phyloP scores from a whole-genome alignment of 2,329 filamentous ascomycete species.

The Clonostachys chloroleuca region DNA sequence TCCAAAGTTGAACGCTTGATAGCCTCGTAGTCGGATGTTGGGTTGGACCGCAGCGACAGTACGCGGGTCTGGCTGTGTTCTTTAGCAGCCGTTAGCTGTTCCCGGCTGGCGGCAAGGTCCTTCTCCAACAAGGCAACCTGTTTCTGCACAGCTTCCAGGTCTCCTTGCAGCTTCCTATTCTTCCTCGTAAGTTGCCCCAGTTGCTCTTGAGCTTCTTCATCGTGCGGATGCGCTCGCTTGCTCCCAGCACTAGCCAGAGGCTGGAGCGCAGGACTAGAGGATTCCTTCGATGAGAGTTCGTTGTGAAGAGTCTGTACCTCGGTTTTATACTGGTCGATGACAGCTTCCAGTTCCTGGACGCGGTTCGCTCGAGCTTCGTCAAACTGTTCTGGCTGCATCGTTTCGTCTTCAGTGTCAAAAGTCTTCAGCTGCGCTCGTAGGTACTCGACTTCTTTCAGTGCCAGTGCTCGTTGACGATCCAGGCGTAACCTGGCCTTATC shows the following conservation, averaged over 20 bases:
- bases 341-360: conserved; percentile 76
- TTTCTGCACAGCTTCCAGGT: conserved; percentile 65
- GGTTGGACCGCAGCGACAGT: conserved; percentile 85
- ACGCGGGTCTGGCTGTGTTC: conserved; percentile 74
- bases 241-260: conserved; percentile 40
- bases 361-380: conserved; percentile 72
- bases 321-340: conserved; percentile 80
- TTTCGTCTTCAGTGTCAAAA: conserved; percentile 82
- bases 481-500: conserved; percentile 72
- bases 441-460: conserved; percentile 90
- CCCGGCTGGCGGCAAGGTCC: conserved; percentile 67
- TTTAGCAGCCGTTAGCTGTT: conserved; percentile 65
- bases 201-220: conserved; percentile 63
- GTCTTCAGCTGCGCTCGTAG: conserved; percentile 87
- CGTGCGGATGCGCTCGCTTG: conserved; percentile 63
- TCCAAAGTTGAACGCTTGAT: conserved; percentile 78
- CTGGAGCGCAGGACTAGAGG: conserved; percentile 12
- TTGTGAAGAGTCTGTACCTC: conserved; percentile 73
- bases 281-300: conserved; percentile 56
- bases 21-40: conserved; percentile 79
- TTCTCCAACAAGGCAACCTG: conserved; percentile 67
- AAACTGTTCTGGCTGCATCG: conserved; percentile 75
- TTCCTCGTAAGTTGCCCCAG: conserved; percentile 83
- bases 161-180: conserved; percentile 79
- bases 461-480: conserved; percentile 80